Evolutionary conservation across 139 green algal genomes (phyloP).

Genomic region (Chlorella sorokiniana): DNA sequence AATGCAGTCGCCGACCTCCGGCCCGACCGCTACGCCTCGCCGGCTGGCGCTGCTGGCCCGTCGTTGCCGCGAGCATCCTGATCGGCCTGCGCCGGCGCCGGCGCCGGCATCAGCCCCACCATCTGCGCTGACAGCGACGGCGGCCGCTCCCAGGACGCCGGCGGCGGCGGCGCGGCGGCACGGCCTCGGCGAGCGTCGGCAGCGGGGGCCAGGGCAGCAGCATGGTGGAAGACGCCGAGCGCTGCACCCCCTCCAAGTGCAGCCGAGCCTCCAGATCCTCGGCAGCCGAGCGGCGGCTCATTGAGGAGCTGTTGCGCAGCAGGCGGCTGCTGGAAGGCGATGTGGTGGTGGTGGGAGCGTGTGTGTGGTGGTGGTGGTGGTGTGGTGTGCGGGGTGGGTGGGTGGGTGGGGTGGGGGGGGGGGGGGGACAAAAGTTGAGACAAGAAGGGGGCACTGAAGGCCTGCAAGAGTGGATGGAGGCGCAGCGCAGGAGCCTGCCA

Average conservation of each 20-base stretch:
- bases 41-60: too few species aligned
- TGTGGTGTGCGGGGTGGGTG: neutral
- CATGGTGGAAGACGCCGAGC: neutral
- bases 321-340: neutral
- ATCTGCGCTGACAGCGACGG: too few species aligned
- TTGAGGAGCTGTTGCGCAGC: neutral
- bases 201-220: neutral
- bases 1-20: too few species aligned
- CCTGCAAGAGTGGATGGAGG: neutral
- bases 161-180: too few species aligned
- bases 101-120: too few species aligned
- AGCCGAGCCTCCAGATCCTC: slow-evolving; percentile 1
- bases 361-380: neutral
- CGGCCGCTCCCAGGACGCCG: too few species aligned
- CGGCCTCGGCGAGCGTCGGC: neutral
- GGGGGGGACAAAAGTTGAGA: too few species aligned
- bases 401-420: too few species aligned
- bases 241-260: neutral
- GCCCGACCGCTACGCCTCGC: too few species aligned
- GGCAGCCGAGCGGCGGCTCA: slow-evolving; percentile 9
- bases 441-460: neutral
- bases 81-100: too few species aligned
- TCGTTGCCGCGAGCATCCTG: too few species aligned
- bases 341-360: neutral
- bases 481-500: neutral